Percentiles rank a stretch among this genome's conserved stretches.
Conservation (phyloP, 495 filamentous ascomycete species). For the Neurospora pannonica region DNA sequence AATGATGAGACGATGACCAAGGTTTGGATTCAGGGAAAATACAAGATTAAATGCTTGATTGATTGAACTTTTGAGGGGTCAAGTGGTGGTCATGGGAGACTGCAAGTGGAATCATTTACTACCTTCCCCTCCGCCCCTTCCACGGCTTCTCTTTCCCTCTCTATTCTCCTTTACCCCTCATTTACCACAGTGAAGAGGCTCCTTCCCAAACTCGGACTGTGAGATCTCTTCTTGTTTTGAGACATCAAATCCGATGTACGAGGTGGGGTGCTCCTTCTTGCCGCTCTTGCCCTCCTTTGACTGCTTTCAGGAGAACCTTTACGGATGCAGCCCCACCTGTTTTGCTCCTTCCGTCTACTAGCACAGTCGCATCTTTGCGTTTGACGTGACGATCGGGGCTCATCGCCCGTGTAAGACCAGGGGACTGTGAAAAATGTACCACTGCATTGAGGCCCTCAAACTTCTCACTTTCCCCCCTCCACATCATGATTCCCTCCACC, state of each 20-base stretch:
- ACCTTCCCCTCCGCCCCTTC: background rate
- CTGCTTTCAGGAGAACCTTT: background rate
- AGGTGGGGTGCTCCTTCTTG: background rate
- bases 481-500: background rate
- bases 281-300: background rate
- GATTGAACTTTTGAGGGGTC: background rate
- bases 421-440: background rate
- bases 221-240: background rate
- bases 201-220: background rate
- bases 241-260: background rate
- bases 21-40: background rate
- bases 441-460: too few relatives aligned
- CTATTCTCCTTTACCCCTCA: background rate
- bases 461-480: background rate
- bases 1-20: background rate
- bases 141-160: background rate
- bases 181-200: background rate
- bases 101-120: background rate
- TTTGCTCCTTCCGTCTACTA: background rate
- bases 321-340: background rate
- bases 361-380: background rate
- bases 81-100: background rate
- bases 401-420: background rate
- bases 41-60: background rate
- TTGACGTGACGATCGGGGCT: background rate